Evolutionary conservation across 495 filamentous ascomycete genomes (phyloP).

Genomic region (Hypoxylon crocopeplum): DNA sequence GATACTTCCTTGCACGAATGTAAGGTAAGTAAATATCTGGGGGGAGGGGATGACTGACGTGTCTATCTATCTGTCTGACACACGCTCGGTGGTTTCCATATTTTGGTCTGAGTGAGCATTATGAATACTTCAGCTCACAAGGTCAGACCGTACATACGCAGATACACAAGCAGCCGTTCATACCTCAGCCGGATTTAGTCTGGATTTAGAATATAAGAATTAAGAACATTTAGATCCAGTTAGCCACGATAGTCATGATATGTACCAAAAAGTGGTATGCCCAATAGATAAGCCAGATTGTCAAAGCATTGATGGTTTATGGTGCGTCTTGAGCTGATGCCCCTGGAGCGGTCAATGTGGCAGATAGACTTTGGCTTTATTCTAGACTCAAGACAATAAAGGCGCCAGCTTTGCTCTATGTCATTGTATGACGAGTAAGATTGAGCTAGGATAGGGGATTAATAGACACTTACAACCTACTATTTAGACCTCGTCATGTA

Average conservation of each 20-base stretch:
- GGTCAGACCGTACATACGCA: background rate
- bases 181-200: background rate
- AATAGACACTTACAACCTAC: no score
- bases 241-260: background rate
- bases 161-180: background rate
- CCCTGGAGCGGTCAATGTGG: no score
- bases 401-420: no score
- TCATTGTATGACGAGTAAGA: no score
- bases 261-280: no score
- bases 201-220: conserved; percentile 1
- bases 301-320: no score
- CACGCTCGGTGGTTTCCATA: background rate
- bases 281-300: no score
- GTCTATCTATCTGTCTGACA: background rate
- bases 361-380: no score
- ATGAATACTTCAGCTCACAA: background rate
- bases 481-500: no score
- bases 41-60: background rate
- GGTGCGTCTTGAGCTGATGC: no score
- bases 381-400: no score
- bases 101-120: background rate
- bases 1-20: background rate
- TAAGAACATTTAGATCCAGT: background rate
- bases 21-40: background rate
- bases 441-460: no score